Conservation (phyloP, 2,329 filamentous ascomycete genomes). For the Hirsutella thompsonii region DNA sequence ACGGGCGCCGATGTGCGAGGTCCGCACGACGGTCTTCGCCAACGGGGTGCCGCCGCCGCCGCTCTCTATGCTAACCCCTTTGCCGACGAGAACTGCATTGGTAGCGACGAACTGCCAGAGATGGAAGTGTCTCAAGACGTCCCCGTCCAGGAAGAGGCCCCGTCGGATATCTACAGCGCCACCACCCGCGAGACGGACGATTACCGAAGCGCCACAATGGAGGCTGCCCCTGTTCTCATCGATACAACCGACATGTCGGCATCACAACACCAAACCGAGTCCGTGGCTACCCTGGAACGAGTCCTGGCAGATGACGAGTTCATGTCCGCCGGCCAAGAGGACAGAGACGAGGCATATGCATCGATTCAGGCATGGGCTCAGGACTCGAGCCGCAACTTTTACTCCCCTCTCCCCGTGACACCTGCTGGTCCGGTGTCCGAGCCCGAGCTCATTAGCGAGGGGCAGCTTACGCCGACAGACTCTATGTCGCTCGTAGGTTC, state of each 20-base stretch:
- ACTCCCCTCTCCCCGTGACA: slow-evolving; percentile 45
- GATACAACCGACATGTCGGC: slow-evolving; percentile 15
- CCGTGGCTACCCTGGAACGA: slow-evolving; percentile 21
- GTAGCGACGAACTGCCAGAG: slow-evolving; percentile 28
- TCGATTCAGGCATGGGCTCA: slow-evolving; percentile 55
- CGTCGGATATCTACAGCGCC: slow-evolving; percentile 44
- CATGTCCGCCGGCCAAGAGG: slow-evolving; percentile 37
- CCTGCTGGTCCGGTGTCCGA: slow-evolving; percentile 36
- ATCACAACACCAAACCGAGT: slow-evolving; percentile 4
- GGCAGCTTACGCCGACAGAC: slow-evolving; percentile 46
- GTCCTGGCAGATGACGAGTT: slow-evolving; percentile 29
- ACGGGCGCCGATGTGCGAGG: slow-evolving; percentile 33
- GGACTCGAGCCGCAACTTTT: slow-evolving; percentile 39
- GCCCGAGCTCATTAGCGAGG: slow-evolving; percentile 36
- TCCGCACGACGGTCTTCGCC: slow-evolving; percentile 32
- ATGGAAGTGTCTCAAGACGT: slow-evolving; percentile 28
- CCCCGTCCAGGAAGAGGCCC: slow-evolving; percentile 31
- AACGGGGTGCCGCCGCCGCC: slow-evolving; percentile 29
- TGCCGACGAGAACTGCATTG: slow-evolving; percentile 41
- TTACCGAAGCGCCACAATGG: slow-evolving; percentile 10
- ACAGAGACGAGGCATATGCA: slow-evolving; percentile 35
- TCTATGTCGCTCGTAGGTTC: slow-evolving; percentile 41
- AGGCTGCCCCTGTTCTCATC: slow-evolving; percentile 17
- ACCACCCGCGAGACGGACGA: slow-evolving; percentile 29
- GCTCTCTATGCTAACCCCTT: slow-evolving; percentile 46